phyloP scores from a whole-genome alignment of 768 basidiomycete genomes.

The Lentinus tigrinus region DNA sequence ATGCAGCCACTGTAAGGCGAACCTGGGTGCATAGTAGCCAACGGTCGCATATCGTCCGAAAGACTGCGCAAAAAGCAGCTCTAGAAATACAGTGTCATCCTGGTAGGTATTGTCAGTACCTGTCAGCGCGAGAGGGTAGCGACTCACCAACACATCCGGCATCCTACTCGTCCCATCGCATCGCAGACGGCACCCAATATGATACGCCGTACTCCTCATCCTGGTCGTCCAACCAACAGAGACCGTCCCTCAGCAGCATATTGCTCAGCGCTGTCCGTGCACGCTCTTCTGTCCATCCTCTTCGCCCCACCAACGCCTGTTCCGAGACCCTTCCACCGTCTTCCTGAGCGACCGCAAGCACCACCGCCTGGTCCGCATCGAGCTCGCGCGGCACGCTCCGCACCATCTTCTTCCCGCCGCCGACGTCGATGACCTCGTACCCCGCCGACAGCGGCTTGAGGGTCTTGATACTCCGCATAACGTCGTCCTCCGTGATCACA shows the following conservation, averaged over 20 bases:
- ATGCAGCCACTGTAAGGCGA: no score
- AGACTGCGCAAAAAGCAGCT: no score
- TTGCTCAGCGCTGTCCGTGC: constrained; percentile 80
- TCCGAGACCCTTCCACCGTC: constrained; percentile 71
- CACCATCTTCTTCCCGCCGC: constrained; percentile 73
- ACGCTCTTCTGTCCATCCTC: constrained; percentile 79
- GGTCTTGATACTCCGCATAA: constrained; percentile 80
- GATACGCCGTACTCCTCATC: constrained; percentile 61
- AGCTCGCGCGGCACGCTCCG: constrained; percentile 88
- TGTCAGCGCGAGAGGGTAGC: no score
- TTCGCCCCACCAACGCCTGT: constrained; percentile 53
- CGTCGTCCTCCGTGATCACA: constrained; percentile 83
- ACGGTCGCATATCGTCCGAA: no score
- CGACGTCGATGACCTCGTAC: constrained; percentile 78
- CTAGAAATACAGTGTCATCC: no score
- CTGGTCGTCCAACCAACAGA: constrained; percentile 95
- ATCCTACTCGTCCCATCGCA: constrained; percentile 73
- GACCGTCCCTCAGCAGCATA: constrained; percentile 85
- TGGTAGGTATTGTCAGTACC: no score
- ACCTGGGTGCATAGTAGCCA: no score
- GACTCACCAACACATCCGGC: no score
- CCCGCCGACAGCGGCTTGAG: constrained; percentile 89
- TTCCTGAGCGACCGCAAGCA: constrained; percentile 72
- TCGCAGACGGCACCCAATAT: constrained; percentile 88
- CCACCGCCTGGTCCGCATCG: constrained; percentile 83